A percentile compares a stretch with the other conserved stretches of the same genome.
Evolutionary conservation across 164 flowering plant species (phyloP).

Genomic region (Chimonanthus praecox): DNA sequence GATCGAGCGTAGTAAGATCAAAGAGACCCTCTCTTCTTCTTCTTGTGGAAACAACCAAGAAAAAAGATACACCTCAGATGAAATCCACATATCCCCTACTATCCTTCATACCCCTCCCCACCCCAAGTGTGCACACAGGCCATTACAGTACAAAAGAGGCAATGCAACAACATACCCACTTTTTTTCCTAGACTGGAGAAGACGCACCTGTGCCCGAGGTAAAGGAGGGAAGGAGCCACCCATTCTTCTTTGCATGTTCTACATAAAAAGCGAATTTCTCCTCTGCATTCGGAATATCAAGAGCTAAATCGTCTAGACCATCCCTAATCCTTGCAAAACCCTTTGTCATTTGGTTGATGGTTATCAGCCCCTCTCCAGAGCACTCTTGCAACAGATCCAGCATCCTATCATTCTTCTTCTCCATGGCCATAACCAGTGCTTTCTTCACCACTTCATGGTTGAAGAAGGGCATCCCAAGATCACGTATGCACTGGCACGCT

Average conservation of each 20-base stretch:
- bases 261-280: conserved; percentile 64
- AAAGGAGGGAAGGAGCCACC: conserved; percentile 67
- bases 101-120: neutral
- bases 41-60: neutral
- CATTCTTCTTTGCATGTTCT: conserved; percentile 58
- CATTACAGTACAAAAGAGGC: conserved; percentile 4
- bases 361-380: conserved; percentile 82
- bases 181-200: neutral
- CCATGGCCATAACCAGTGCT: conserved; percentile 96
- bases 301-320: conserved; percentile 84
- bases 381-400: conserved; percentile 80
- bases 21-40: neutral
- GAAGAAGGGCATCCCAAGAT: conserved; percentile 92
- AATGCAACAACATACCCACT: neutral
- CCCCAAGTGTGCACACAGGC: neutral
- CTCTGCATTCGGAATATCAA: conserved; percentile 88
- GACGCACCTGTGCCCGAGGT: conserved; percentile 15
- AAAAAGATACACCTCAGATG: neutral
- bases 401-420: conserved; percentile 89
- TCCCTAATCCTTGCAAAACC: conserved; percentile 76
- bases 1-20: neutral
- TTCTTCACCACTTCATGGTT: conserved; percentile 98
- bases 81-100: neutral
- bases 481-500: conserved; percentile 94
- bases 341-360: conserved; percentile 89